Evolutionary conservation across 2,329 filamentous ascomycete species (phyloP), one percentile per base, ranked within the genome.

Genomic region (Huntiella bhutanensis): DNA sequence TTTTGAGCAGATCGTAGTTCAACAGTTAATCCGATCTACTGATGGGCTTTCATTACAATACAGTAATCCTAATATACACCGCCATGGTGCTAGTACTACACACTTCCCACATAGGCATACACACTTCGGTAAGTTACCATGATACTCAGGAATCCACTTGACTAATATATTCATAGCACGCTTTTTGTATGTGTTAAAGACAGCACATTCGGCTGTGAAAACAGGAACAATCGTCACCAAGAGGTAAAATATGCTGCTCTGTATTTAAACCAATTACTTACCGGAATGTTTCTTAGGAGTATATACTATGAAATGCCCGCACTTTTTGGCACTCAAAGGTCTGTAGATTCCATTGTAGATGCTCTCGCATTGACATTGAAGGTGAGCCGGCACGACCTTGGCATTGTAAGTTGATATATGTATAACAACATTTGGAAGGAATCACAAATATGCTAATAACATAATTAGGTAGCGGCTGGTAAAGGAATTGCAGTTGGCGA

Each of bases 261-360:
- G 10, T 34, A 13, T 6, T 33, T 12, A 6, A 38, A 13, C 19
- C 19, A 33, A 33, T 32, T n/a, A 13, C 22, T 42, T 40, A 15
- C 17, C 5, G 11, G 6, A 3, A 41, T 19, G 43, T 5, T 7
- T 17, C 5, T 11, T 19, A 88, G 83, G 51, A 82, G 83, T 55
- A 76, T 92, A 3, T 92, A 79, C 58, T 92, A 92, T 56, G 75
- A 82, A 54, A 71, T 86, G 53, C 74, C 78, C 4, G 69, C 75
- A 7, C 63, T 92, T 0, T 92, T 91, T 55, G 67, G 69, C 15
- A 76, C 67, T 43, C 84, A 91, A 57, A 57, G 60, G 12, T 66
- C 74, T 11, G 81, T 91, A 0, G 78, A 91, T 56, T 67, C 68
- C 28, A 73, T 83, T 40, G 72, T 91, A 0, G 81, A 91, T 54